A percentile compares a stretch with the other conserved stretches of the same genome.
phyloP scores from a whole-genome alignment of 2,329 filamentous ascomycete genomes.

The Sarocladium kiliense region DNA sequence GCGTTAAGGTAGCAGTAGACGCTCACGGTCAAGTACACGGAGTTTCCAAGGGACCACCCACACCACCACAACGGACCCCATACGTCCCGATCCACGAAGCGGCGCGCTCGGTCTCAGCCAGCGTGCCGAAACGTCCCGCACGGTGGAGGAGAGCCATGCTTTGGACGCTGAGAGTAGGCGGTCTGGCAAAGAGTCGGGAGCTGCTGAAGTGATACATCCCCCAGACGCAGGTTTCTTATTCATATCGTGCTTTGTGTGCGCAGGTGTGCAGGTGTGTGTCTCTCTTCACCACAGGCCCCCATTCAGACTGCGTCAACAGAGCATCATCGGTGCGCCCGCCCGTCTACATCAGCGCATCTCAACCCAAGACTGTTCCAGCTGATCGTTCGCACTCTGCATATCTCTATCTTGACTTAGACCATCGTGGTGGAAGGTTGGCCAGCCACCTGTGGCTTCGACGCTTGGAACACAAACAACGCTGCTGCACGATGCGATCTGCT shows the following conservation, averaged over 20 bases:
- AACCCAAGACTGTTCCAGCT: not conserved
- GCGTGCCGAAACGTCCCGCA: slow-evolving; percentile 5
- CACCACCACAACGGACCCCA: not conserved
- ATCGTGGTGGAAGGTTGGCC: not conserved
- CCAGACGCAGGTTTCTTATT: not conserved
- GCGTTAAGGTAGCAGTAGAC: not conserved
- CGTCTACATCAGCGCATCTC: not conserved
- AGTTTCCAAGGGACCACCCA: not conserved
- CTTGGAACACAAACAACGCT: not conserved
- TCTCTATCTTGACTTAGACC: not conserved
- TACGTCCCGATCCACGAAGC: not conserved
- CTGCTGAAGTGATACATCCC: slow-evolving; percentile 3
- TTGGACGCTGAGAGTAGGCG: not conserved
- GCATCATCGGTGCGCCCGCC: not conserved
- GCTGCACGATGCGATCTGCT: slow-evolving; percentile 8
- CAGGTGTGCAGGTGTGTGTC: not conserved
- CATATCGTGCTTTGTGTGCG: not conserved
- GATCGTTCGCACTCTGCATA: not conserved
- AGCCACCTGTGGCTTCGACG: not conserved
- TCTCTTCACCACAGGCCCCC: not conserved
- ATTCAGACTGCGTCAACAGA: not conserved
- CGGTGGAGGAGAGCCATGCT: not conserved
- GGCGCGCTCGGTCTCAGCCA: slow-evolving; percentile 7
- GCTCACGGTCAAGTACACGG: not conserved
- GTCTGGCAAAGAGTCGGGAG: not conserved